Base-by-base conservation (phyloP, 768 basidiomycete species). In the Serendipita vermifera region DNA sequence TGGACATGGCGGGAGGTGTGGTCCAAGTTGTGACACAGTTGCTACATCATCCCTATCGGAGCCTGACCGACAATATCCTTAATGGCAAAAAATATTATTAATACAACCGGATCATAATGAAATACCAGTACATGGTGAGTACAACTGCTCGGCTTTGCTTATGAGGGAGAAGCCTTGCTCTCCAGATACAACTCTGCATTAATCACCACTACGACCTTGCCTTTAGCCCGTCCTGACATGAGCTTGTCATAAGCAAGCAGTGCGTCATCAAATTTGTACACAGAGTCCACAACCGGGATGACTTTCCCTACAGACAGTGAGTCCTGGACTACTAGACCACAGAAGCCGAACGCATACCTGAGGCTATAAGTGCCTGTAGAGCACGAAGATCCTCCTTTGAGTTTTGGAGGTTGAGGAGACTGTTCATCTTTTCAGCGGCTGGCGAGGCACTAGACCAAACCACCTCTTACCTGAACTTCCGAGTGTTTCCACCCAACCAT, bases 171-270 rank as follows among this genome's bases (percentile, higher is more conserved):
- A 29, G 46, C 27, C 32, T 51, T 24, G 22, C 27, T 22, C 46
- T 51, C 46, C 46, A 51, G 22, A 51, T 57, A 57, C 33, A 46
- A 43, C 27, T 38, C 39, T 7, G 61, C 38, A n/a, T 64, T 43
- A 9, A 51, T 31, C 2, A 51, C 46, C 15, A 87, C 74, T 2
- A 85, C 72, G 2, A 87, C 74, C 64, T 86, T 86, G 0, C 86
- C 86, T 3, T 71, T 76, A 1, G 81, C 78, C 17, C 76, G 71
- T 3, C 70, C 66, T 1, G 76, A 74, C 74, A 80, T 70, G 5
- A 83, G 63, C 53, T 73, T 71, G 11, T 82, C 80, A 62, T 83
- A 88, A 0, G 84, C 86, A 57, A 76, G 68, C 54, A 76, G 64
- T 2, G 67, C 77, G 3, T 83, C 78, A 32, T 77, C 72, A 51